These are phyloP conservation scores for Phoenix dactylifera DNA, from an alignment of 176 grass and related monocot genomes.

Conservation along the genomic window DNA sequence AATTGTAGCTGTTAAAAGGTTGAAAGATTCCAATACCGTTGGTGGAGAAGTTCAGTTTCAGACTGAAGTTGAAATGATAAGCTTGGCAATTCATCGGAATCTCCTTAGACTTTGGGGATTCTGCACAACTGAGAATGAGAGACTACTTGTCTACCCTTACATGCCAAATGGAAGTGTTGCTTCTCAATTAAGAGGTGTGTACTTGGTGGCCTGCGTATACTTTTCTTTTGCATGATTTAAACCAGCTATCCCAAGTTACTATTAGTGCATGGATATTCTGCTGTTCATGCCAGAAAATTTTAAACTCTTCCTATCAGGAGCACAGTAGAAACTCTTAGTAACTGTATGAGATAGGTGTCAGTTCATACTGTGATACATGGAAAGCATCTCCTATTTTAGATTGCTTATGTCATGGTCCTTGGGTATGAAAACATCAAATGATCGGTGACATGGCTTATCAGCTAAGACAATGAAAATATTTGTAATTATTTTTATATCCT, in stretches of 20 bases:
- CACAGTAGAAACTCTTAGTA: no score
- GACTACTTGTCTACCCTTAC: conserved; percentile 76
- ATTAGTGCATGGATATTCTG: neutral
- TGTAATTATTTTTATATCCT: no score
- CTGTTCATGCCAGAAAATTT: no score
- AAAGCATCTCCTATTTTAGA: no score
- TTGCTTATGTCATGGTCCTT: no score
- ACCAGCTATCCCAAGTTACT: neutral
- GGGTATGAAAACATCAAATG: no score
- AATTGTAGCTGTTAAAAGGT: conserved; percentile 55
- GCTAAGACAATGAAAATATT: no score
- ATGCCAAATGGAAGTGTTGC: conserved; percentile 75
- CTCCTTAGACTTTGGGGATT: conserved; percentile 58
- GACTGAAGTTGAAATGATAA: conserved; percentile 79
- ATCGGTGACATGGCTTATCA: no score
- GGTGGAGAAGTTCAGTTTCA: conserved; percentile 64
- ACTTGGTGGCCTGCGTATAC: no score
- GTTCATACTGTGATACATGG: no score
- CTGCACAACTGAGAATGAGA: conserved; percentile 50
- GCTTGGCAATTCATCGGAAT: conserved; percentile 70
- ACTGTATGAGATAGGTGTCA: no score
- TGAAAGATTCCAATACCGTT: conserved; percentile 32
- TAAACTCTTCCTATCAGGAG: no score
- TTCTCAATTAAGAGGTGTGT: conserved; percentile 63
- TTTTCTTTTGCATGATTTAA: conserved; percentile 3